phyloP scores from a whole-genome alignment of 306 rosid genomes.

The Begonia fuchsioides region DNA sequence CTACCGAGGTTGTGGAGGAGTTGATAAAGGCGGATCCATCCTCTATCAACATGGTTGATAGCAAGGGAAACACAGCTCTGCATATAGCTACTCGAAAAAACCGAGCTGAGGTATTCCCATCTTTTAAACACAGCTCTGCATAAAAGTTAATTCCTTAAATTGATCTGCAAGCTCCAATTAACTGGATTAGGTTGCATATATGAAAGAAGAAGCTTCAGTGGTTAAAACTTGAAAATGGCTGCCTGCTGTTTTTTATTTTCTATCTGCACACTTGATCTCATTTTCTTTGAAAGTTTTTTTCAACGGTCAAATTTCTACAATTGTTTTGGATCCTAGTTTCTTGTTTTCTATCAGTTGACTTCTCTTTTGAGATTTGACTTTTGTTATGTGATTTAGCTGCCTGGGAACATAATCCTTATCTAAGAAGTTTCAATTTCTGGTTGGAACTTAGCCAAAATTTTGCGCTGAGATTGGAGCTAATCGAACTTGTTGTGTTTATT shows the following conservation, averaged over 20 bases:
- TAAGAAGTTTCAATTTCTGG: no score
- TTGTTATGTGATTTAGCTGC: neutral
- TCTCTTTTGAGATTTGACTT: neutral
- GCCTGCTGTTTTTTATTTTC: no score
- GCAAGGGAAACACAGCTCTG: constrained; percentile 61
- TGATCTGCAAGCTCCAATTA: neutral
- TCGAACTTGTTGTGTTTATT: neutral
- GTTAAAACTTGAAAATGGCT: no score
- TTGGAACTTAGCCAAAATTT: no score
- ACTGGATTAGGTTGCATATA: no score
- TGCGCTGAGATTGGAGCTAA: no score
- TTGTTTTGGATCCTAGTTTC: no score
- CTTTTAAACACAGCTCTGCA: neutral
- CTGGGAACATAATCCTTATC: neutral
- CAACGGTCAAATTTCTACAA: no score
- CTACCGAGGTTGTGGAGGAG: constrained; percentile 53
- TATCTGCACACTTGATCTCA: no score
- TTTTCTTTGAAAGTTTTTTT: no score
- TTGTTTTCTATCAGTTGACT: neutral
- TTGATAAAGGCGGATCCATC: constrained; percentile 49
- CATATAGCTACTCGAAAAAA: constrained; percentile 86
- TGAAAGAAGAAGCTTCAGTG: no score
- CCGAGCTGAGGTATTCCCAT: constrained; percentile 43
- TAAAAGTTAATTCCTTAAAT: neutral
- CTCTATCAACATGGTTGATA: constrained; percentile 57